Evolutionary conservation across 257 asterid genomes (phyloP), one percentile per base, ranked within the genome.

Genomic region (Primulina huaijiensis): DNA sequence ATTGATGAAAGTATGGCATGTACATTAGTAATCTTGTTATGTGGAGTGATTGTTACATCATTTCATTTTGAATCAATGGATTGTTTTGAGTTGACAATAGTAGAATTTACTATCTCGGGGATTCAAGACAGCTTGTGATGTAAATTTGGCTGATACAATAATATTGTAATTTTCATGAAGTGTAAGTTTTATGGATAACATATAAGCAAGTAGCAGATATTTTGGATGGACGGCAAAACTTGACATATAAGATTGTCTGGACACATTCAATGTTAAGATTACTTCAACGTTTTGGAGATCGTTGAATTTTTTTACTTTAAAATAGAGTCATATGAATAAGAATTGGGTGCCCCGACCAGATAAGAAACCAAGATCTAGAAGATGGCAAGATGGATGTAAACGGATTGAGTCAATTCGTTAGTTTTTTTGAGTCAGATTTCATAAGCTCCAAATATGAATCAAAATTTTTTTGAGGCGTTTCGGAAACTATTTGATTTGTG

Each of bases 1-100:
- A 40, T 67, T 20, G 60, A 29, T 56, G 68, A 33, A 61, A 78
- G 71, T 67, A 70, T 73, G 73, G 40, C 4, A 2, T 81, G 80
- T 81, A 75, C 11, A 77, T 77, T 33, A 33, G 29, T 27, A 27
- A 27, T 58, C 50, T 60, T 56, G 9, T 64, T 50, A 27, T 53
- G 21, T 60, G 59, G 43, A 10, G 12, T 59, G 30, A 43, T 63
- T 68, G 68, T 68, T 74, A 68, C 16, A 55, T 29, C 43, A 65
- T 73, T 60, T 16, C 35, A 70, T 23, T 72, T 58, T 78, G 73
- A 33, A 57, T 50, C 57, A 17, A 4, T 50, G 57, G 21, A 50
- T 16, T 20, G 21, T 17, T 50, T 50, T 50, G 57, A 17, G 7
- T 68, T 69, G 60, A 58, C 29, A 57, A 64, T 16, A 19, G 37